phyloP scores from a whole-genome alignment of 495 filamentous ascomycete genomes.

The Entonaema liquescens region DNA sequence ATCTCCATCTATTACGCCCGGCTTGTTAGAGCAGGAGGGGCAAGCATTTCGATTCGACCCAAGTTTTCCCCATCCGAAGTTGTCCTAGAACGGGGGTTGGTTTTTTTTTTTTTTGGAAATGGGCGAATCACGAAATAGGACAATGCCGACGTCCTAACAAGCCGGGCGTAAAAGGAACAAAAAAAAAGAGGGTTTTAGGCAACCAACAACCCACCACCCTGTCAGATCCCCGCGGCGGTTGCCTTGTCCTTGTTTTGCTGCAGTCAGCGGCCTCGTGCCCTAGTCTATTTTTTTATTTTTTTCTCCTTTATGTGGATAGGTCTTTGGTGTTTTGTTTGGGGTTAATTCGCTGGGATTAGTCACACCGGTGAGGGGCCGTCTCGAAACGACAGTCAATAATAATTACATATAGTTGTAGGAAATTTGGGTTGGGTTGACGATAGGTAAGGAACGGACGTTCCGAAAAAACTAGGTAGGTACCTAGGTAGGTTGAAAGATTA shows the following conservation, averaged over 20 bases:
- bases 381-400: too few relatives aligned
- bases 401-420: too few relatives aligned
- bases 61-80: background rate
- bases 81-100: background rate
- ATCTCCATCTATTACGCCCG: too few relatives aligned
- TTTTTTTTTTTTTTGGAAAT: too few relatives aligned
- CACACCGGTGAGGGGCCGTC: background rate
- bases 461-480: background rate
- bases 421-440: too few relatives aligned
- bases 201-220: background rate
- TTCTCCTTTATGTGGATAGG: background rate
- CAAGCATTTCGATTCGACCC: background rate
- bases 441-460: too few relatives aligned
- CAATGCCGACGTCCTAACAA: background rate
- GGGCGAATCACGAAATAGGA: background rate
- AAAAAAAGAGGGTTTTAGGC: background rate
- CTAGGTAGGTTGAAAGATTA: too few relatives aligned
- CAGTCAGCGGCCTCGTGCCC: background rate
- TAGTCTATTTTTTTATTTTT: background rate
- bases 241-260: background rate
- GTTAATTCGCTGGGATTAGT: background rate
- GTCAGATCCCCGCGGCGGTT: background rate
- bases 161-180: background rate
- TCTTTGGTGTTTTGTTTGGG: background rate
- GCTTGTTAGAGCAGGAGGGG: background rate